Evolutionary conservation across 495 filamentous ascomycete genomes (phyloP), one percentile per base, ranked within the genome.

Genomic region (Haplographium delicatum): DNA sequence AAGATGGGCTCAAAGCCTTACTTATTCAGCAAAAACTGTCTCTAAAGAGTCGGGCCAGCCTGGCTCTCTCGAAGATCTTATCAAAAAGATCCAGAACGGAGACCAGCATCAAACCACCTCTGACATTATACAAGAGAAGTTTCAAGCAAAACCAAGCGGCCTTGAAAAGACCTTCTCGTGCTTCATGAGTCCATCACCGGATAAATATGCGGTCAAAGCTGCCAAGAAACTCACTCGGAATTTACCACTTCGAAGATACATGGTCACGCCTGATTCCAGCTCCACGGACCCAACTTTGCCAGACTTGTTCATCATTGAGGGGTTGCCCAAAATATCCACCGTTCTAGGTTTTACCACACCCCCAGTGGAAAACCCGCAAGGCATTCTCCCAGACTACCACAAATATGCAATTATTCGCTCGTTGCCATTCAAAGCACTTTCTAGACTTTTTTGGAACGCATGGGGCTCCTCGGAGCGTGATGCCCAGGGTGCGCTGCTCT

Each of bases 361-460:
- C 2, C 16, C 50, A 20, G n/a, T 38, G 20, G 26, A 37, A 6
- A 40, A 30, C 7, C n/a, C n/a, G n/a, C n/a, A n/a, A n/a, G n/a
- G n/a, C n/a, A 26, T 10, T 23, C 34, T 63, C 11, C 40, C 57
- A 6, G 54, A 58, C 23, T 60, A 60, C 46, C 39, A 55, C 42
- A 53, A 53, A 27, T 45, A 42, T 26, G 39, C 61, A 35, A 41
- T 61, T 34, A 33, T 57, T 15, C 56, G 54, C 15, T 43, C 40
- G 2, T 35, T 61, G 13, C 58, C 61, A 11, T 63, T 63, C 41
- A 20, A 38, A 13, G 51, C 54, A 4, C 49, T 44, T 38, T 51
- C 57, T 16, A 37, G 30, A 18, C 56, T 63, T 43, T 63, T 63
- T 40, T 63, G 61, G 61, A 61, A 63, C 23, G n/a, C n/a, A n/a